Evolutionary conservation across 2,329 filamentous ascomycete genomes (phyloP).

Genomic region (Fusarium verrucosum): DNA sequence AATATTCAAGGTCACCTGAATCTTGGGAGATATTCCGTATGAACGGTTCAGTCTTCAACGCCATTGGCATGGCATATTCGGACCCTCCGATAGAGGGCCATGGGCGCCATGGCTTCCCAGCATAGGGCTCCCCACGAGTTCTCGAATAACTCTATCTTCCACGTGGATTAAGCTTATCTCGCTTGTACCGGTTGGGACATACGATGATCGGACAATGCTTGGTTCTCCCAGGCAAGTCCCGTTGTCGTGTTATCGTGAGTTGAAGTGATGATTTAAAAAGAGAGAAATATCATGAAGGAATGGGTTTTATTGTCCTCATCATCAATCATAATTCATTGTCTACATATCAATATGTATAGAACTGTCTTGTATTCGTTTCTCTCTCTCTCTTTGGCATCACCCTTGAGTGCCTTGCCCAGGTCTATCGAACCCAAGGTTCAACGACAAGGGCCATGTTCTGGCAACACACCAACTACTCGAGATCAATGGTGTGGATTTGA

Average conservation of each 20-base stretch:
- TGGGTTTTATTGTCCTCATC: not conserved
- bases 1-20: not conserved
- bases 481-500: conserved; percentile 59
- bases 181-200: conserved; percentile 14
- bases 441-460: conserved; percentile 17
- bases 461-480: conserved; percentile 49
- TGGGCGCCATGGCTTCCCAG: conserved; percentile 9
- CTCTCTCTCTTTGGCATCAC: not conserved
- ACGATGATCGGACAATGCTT: not conserved
- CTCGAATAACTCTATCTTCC: not conserved
- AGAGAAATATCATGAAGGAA: not conserved
- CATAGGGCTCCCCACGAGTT: conserved; percentile 1
- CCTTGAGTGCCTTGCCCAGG: conserved; percentile 15
- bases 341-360: conserved; percentile 7
- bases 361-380: conserved; percentile 1
- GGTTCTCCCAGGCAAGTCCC: conserved; percentile 4
- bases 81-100: conserved; percentile 17
- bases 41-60: not conserved
- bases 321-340: not conserved
- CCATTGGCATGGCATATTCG: conserved; percentile 17
- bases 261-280: conserved; percentile 14
- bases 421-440: conserved; percentile 6
- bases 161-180: not conserved
- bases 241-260: not conserved
- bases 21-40: not conserved